Percentiles rank a stretch among this genome's conserved stretches.
Conservation (phyloP, 306 rosid genomes). For the Mimosa bimucronata region DNA sequence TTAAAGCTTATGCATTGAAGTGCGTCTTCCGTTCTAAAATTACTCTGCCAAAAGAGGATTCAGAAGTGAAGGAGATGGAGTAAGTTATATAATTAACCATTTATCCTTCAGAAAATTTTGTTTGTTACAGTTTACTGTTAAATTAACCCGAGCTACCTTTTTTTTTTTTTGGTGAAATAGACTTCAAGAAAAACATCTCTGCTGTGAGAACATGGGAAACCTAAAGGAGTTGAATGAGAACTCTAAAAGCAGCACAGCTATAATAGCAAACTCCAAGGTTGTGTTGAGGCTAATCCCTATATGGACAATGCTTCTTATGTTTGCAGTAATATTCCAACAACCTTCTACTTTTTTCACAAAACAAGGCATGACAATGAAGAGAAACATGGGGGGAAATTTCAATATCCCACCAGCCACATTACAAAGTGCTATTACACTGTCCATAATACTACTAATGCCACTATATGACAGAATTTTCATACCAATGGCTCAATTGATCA, state of each 20-base stretch:
- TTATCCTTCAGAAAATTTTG: neutral
- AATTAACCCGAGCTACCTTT: neutral
- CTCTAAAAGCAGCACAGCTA: slow-evolving; percentile 38
- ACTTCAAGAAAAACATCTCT: slow-evolving; percentile 11
- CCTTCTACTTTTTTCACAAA: slow-evolving; percentile 92
- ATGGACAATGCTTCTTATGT: slow-evolving; percentile 92
- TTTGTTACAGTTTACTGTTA: neutral
- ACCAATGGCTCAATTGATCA: slow-evolving; percentile 66
- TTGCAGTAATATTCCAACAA: slow-evolving; percentile 89
- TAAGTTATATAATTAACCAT: neutral
- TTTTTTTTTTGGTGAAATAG: neutral
- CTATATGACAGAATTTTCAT: slow-evolving; percentile 69
- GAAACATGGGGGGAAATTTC: slow-evolving; percentile 69
- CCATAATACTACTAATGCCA: slow-evolving; percentile 86
- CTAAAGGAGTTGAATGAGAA: slow-evolving; percentile 32
- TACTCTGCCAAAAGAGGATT: neutral
- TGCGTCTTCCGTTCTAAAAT: neutral
- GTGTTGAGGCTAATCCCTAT: slow-evolving; percentile 75
- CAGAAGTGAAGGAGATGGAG: slow-evolving; percentile 12
- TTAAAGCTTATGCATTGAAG: neutral
- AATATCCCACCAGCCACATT: slow-evolving; percentile 95
- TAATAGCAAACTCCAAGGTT: slow-evolving; percentile 52
- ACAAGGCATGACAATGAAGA: slow-evolving; percentile 96
- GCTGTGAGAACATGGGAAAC: neutral
- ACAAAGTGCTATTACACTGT: slow-evolving; percentile 76